Evolutionary conservation across 78 protist genomes (phyloP).

Genomic region (Mantamonas sphyraenae): DNA sequence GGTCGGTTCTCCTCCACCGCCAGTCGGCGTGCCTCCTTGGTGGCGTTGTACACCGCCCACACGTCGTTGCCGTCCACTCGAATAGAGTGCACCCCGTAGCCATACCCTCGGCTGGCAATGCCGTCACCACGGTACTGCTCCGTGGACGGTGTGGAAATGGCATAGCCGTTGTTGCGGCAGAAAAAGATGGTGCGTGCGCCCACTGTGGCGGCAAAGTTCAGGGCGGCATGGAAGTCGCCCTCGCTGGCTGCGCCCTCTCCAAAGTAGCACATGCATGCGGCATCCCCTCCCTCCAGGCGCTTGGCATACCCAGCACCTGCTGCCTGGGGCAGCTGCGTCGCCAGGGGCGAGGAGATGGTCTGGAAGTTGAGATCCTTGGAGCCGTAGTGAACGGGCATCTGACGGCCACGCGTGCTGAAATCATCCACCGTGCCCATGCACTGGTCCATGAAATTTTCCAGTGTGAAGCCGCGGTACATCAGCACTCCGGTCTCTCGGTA

Average conservation of each 20-base stretch:
- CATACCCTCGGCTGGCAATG: slow-evolving; percentile 71
- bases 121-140: slow-evolving; percentile 92
- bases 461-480: slow-evolving; percentile 77
- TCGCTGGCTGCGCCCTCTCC: slow-evolving; percentile 98
- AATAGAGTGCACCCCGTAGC: slow-evolving; percentile 75
- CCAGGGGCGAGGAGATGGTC: slow-evolving; percentile 86
- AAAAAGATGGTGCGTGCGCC: slow-evolving; percentile 77
- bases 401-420: slow-evolving; percentile 86
- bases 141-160: slow-evolving; percentile 86
- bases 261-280: slow-evolving; percentile 74
- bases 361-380: slow-evolving; percentile 72
- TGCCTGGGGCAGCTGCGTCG: slow-evolving; percentile 87
- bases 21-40: slow-evolving; percentile 65
- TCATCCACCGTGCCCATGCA: slow-evolving; percentile 70
- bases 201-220: slow-evolving; percentile 88
- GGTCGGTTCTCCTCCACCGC: slow-evolving; percentile 31
- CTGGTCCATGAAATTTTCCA: slow-evolving; percentile 71
- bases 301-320: slow-evolving; percentile 85
- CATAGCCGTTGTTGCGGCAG: slow-evolving; percentile 95
- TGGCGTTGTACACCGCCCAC: slow-evolving; percentile 82
- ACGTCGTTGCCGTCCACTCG: slow-evolving; percentile 94
- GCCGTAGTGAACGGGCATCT: slow-evolving; percentile 96
- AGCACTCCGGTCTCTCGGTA: slow-evolving; percentile 86
- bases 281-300: slow-evolving; percentile 41
- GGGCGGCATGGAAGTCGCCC: slow-evolving; percentile 93